Conservation (phyloP, 2,329 filamentous ascomycete species). For the Clonostachys rosea region DNA sequence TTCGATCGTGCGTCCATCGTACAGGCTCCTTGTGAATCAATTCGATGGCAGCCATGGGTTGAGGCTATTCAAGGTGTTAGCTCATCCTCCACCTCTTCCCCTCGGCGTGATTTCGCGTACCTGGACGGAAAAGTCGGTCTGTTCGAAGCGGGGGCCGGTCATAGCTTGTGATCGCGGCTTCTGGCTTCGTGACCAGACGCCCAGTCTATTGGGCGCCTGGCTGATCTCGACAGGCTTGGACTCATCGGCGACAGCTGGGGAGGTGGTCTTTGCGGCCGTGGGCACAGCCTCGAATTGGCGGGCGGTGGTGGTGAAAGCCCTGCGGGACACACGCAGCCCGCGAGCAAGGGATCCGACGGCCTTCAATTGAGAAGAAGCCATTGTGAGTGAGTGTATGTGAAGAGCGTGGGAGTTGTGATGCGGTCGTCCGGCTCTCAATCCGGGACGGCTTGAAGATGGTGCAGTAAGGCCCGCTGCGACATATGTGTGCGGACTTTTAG, state of each 20-base stretch:
- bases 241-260: conserved; percentile 37
- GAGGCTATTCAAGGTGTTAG: conserved; percentile 59
- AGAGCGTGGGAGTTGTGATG: conserved; percentile 6
- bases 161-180: conserved; percentile 77
- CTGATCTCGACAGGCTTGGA: conserved; percentile 41
- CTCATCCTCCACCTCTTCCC: conserved; percentile 1
- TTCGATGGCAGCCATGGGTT: conserved; percentile 85
- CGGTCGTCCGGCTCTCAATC: too few species aligned
- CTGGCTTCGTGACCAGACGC: conserved; percentile 84
- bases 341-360: conserved; percentile 36
- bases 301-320: conserved; percentile 42
- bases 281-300: conserved; percentile 39
- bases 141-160: conserved; percentile 92
- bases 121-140: conserved; percentile 91
- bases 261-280: conserved; percentile 28
- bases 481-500: conserved; percentile 1
- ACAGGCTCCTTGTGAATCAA: conserved; percentile 96
- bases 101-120: conserved; percentile 39
- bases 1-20: conserved; percentile 77
- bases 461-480: not conserved
- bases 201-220: conserved; percentile 84
- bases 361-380: conserved; percentile 41
- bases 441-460: too few species aligned
- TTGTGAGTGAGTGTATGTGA: conserved; percentile 20
- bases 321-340: conserved; percentile 34